Conservation (phyloP, 139 green algal genomes). For the Picochlorum sp. region DNA sequence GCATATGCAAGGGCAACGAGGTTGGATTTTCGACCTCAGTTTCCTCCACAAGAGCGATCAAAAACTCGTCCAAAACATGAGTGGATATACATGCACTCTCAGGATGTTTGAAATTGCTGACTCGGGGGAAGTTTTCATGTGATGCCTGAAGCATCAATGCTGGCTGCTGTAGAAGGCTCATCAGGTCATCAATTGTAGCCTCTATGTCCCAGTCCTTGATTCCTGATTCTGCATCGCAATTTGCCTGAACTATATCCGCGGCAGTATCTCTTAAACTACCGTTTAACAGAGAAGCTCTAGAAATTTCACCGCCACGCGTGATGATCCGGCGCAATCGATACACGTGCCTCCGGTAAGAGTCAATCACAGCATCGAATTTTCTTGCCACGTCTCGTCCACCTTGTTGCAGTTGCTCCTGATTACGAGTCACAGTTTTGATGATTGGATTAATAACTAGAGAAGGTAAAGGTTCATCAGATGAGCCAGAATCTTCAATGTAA, state of each 20-base stretch:
- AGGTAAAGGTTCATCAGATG: neutral
- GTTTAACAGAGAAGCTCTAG: constrained; percentile 9
- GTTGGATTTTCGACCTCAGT: too few relatives aligned
- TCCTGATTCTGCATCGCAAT: neutral
- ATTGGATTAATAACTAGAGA: neutral
- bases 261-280: constrained; percentile 11
- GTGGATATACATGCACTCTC: too few relatives aligned
- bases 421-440: neutral
- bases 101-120: too few relatives aligned
- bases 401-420: neutral
- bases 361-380: constrained; percentile 21
- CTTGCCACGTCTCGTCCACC: constrained; percentile 2
- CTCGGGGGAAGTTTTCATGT: too few relatives aligned
- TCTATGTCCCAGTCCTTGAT: neutral
- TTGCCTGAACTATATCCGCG: neutral
- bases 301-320: constrained; percentile 9
- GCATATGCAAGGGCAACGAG: too few relatives aligned
- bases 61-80: too few relatives aligned
- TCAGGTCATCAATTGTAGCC: too few relatives aligned
- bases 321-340: constrained; percentile 18
- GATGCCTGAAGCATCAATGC: too few relatives aligned
- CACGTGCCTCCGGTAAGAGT: constrained; percentile 23
- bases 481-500: neutral
- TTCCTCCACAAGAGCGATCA: too few relatives aligned
- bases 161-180: too few relatives aligned